phyloP scores from a whole-genome alignment of 2,329 filamentous ascomycete genomes.

The Venturia pyrina region DNA sequence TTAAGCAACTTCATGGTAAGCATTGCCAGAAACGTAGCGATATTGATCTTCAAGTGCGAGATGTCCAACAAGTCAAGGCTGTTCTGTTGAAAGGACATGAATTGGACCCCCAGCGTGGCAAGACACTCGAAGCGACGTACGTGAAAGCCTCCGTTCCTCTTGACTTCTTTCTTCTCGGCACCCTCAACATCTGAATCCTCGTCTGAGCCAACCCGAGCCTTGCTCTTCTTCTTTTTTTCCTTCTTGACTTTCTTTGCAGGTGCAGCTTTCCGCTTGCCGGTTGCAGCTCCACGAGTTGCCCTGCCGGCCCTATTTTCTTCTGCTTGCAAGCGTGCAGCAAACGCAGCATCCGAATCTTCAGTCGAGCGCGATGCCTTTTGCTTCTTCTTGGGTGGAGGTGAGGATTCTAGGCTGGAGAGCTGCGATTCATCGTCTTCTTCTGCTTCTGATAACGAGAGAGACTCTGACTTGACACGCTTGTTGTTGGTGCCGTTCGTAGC shows the following conservation, averaged over 20 bases:
- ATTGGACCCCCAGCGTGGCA: background rate
- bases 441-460: constrained; percentile 15
- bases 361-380: constrained; percentile 56
- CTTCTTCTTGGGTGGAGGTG: constrained; percentile 37
- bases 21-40: too few relatives aligned
- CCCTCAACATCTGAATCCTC: constrained; percentile 62
- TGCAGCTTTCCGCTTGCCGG: constrained; percentile 43
- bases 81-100: too few relatives aligned
- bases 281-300: constrained; percentile 61
- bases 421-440: constrained; percentile 25
- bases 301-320: constrained; percentile 70
- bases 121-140: constrained; percentile 33
- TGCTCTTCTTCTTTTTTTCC: constrained; percentile 59
- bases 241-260: constrained; percentile 56
- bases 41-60: too few relatives aligned
- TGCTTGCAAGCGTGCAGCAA: constrained; percentile 81
- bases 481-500: constrained; percentile 18
- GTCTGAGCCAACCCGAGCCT: constrained; percentile 62
- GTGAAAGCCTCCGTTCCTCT: constrained; percentile 83
- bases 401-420: constrained; percentile 31
- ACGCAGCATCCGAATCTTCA: constrained; percentile 72
- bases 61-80: too few relatives aligned
- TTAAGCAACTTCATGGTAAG: too few relatives aligned
- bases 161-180: constrained; percentile 53
- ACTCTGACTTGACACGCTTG: constrained; percentile 25